phyloP scores from a whole-genome alignment of 805 yeast genomes.

The Allodekkera sacchari region DNA sequence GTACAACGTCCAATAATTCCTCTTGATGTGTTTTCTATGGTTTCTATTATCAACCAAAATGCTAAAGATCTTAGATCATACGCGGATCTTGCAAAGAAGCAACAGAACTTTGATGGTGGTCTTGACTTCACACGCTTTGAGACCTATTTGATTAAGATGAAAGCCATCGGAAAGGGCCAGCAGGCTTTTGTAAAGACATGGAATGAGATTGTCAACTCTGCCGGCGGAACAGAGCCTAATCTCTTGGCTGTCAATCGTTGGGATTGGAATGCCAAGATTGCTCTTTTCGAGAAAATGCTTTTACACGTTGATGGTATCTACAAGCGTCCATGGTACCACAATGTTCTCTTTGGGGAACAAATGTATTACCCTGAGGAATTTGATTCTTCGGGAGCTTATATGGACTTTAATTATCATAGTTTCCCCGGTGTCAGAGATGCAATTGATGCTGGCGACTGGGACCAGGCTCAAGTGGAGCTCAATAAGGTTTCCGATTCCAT shows the following conservation, averaged over 20 bases:
- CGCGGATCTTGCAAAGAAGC: slow-evolving; percentile 14
- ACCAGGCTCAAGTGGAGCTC: slow-evolving; percentile 46
- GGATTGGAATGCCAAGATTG: slow-evolving; percentile 71
- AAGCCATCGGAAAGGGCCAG: slow-evolving; percentile 37
- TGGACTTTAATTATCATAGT: slow-evolving; percentile 45
- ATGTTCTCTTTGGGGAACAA: slow-evolving; percentile 64
- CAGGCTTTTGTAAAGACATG: slow-evolving; percentile 55
- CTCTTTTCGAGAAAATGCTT: slow-evolving; percentile 46
- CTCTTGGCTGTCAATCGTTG: slow-evolving; percentile 62
- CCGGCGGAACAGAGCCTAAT: slow-evolving; percentile 64
- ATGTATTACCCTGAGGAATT: slow-evolving; percentile 39
- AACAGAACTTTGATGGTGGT: slow-evolving; percentile 3
- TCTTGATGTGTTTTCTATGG: slow-evolving; percentile 43
- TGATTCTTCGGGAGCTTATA: slow-evolving; percentile 16
- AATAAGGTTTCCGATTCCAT: slow-evolving; percentile 31
- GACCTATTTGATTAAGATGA: slow-evolving; percentile 28
- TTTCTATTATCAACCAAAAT: slow-evolving; percentile 34
- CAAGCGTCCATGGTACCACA: slow-evolving; percentile 57
- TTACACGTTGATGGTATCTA: slow-evolving; percentile 36
- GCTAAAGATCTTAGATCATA: slow-evolving; percentile 39
- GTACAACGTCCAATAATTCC: slow-evolving; percentile 76
- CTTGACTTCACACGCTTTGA: slow-evolving; percentile 22
- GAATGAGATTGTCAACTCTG: slow-evolving; percentile 43
- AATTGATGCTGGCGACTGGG: slow-evolving; percentile 39
- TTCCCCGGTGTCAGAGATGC: slow-evolving; percentile 77